Base-by-base conservation (phyloP, 2,329 filamentous ascomycete genomes). In the Elsinoe australis region DNA sequence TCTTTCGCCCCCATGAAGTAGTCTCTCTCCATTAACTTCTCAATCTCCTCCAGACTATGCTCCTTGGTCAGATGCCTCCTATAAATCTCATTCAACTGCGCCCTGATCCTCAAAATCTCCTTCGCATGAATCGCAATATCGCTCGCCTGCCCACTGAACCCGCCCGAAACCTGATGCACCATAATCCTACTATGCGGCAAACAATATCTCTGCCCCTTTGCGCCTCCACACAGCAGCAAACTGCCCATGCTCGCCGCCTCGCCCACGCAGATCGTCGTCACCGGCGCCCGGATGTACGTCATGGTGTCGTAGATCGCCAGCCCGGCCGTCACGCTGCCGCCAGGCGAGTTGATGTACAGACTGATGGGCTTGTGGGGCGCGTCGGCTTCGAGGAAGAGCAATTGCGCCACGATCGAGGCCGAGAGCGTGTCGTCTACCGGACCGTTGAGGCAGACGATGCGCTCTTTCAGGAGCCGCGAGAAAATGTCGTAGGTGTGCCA, bases 51-150 rank as follows among this genome's bases (percentile, higher is more conserved):
- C 28, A 94, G 61, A 26, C 74, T 81, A 64, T 87, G 82, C 44
- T 59, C 55, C 64, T 79, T 83, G 59, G 89, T 95, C 61, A 98
- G 71, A 65, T 98, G 92, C 46, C 75, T 71, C 64, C 82, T 79
- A 64, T 95, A 95, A 51, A 98, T 96, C 68, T 82, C 75, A 65
- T 98, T 96, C 59, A 95, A 71, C 68, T 90, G 85, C 54, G 82
- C 78, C 51, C 92, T 76, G 49, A 95, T 83, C 51, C 88, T 75
- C 63, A 96, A 74, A 49, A 98, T 98, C 73, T 98, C 90, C 61
- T 89, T 95, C 4, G 92, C 92, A 62, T 98, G 94, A 54, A 98
- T 96, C 39, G 94, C 78, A 55, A 98, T 96, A 61, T 98, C 92
- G 24, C 69, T 75, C 22, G 80, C 80, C 55, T 83, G 79, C 9